Evolutionary conservation across 2,329 filamentous ascomycete genomes (phyloP).

Genomic region (Dendryphion nanum): DNA sequence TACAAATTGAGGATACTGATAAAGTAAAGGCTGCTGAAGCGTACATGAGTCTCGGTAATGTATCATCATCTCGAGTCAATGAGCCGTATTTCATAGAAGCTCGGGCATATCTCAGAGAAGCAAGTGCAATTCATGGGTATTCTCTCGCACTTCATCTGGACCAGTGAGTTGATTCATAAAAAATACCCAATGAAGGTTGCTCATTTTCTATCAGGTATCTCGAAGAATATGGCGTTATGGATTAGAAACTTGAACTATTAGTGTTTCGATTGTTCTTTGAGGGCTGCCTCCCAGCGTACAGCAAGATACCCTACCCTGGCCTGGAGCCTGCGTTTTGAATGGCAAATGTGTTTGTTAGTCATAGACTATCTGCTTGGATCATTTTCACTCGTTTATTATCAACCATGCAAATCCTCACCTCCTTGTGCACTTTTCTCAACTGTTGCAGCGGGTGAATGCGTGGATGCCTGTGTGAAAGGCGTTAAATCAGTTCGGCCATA

Average conservation of each 20-base stretch:
- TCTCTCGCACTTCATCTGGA: slow-evolving; percentile 46
- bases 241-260: too few species aligned
- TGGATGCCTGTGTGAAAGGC: too few species aligned
- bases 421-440: too few species aligned
- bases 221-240: slow-evolving; percentile 43
- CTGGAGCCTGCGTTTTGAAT: slow-evolving; percentile 4
- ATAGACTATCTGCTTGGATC: too few species aligned
- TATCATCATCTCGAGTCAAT: slow-evolving; percentile 45
- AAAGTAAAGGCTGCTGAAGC: slow-evolving; percentile 46
- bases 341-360: neutral
- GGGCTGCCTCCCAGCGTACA: neutral
- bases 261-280: too few species aligned
- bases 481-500: too few species aligned
- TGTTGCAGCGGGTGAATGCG: too few species aligned
- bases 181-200: neutral
- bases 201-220: slow-evolving; percentile 37
- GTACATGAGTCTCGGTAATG: slow-evolving; percentile 54
- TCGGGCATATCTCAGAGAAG: slow-evolving; percentile 46
- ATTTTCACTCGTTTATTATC: too few species aligned
- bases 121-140: slow-evolving; percentile 44
- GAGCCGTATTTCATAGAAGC: slow-evolving; percentile 48
- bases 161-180: slow-evolving; percentile 35
- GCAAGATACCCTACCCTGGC: slow-evolving; percentile 5
- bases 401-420: too few species aligned
- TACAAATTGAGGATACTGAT: slow-evolving; percentile 1